phyloP scores from a whole-genome alignment of 352 stramenopile species.

The Phytopythium kandeliae region DNA sequence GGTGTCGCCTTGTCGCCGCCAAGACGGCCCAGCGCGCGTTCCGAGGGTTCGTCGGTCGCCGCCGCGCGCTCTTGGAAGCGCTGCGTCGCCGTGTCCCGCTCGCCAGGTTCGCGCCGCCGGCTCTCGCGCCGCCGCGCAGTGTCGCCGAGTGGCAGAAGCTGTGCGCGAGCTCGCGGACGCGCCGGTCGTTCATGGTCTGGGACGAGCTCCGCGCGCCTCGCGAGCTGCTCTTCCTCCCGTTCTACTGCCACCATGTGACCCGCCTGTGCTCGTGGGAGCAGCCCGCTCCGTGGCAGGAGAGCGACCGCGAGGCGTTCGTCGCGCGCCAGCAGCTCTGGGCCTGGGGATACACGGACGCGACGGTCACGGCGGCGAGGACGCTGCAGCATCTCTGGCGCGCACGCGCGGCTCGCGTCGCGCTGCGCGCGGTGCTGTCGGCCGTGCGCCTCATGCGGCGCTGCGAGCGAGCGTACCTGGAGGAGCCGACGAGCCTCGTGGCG shows the following conservation, averaged over 20 bases:
- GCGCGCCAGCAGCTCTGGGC: conserved; percentile 42
- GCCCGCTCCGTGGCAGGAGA: conserved; percentile 39
- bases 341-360: conserved; percentile 64
- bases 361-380: conserved; percentile 35
- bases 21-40: conserved; percentile 50
- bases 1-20: conserved; percentile 20
- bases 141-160: conserved; percentile 12
- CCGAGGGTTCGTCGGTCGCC: conserved; percentile 38
- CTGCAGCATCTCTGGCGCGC: conserved; percentile 57
- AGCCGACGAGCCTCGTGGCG: conserved; percentile 64
- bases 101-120: not conserved
- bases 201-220: conserved; percentile 51
- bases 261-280: conserved; percentile 59
- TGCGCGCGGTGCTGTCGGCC: conserved; percentile 53
- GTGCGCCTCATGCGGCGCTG: conserved; percentile 68
- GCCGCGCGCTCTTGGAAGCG: conserved; percentile 37
- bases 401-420: conserved; percentile 43
- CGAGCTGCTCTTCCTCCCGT: conserved; percentile 46
- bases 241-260: conserved; percentile 78
- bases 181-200: conserved; percentile 62
- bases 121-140: not conserved
- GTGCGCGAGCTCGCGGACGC: conserved; percentile 16
- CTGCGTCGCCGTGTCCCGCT: conserved; percentile 9
- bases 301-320: conserved; percentile 38
- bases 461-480: conserved; percentile 66